Conservation (phyloP, 179 eudicot genomes). For the Spinacia oleracea region DNA sequence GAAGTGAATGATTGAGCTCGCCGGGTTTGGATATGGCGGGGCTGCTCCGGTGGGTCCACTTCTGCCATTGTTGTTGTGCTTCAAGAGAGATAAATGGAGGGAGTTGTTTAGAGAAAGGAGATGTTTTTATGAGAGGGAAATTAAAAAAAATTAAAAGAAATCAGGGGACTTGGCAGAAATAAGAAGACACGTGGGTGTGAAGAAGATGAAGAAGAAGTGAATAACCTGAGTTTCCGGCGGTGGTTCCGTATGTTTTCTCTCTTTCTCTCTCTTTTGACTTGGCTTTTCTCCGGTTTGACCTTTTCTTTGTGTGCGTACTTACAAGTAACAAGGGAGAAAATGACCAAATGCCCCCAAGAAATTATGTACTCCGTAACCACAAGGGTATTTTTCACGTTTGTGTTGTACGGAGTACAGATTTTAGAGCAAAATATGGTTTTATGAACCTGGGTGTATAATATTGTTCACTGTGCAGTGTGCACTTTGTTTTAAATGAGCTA, state of each 20-base stretch:
- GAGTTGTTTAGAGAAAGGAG: neutral
- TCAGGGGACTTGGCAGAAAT: neutral
- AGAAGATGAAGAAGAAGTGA: slow-evolving; percentile 5
- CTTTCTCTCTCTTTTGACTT: neutral
- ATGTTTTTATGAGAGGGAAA: neutral
- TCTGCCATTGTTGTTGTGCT: slow-evolving; percentile 14
- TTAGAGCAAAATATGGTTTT: too few relatives aligned
- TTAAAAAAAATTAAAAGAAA: neutral
- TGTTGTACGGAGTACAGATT: too few relatives aligned
- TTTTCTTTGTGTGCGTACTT: too few relatives aligned
- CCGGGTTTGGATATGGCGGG: neutral
- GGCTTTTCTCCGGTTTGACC: slow-evolving; percentile 1
- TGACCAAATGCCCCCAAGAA: neutral
- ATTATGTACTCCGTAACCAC: too few relatives aligned
- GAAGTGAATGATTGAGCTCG: slow-evolving; percentile 13
- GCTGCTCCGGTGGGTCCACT: slow-evolving; percentile 18
- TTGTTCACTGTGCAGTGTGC: too few relatives aligned
- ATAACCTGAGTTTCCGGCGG: slow-evolving; percentile 16
- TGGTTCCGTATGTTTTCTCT: slow-evolving; percentile 1
- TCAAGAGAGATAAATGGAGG: neutral
- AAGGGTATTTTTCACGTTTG: too few relatives aligned
- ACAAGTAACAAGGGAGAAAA: too few relatives aligned
- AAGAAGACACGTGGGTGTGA: neutral
- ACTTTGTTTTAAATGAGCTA: too few relatives aligned
- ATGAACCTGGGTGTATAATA: too few relatives aligned